Evolutionary conservation across 768 basidiomycete species (phyloP).

Genomic region (Boletus sp.): DNA sequence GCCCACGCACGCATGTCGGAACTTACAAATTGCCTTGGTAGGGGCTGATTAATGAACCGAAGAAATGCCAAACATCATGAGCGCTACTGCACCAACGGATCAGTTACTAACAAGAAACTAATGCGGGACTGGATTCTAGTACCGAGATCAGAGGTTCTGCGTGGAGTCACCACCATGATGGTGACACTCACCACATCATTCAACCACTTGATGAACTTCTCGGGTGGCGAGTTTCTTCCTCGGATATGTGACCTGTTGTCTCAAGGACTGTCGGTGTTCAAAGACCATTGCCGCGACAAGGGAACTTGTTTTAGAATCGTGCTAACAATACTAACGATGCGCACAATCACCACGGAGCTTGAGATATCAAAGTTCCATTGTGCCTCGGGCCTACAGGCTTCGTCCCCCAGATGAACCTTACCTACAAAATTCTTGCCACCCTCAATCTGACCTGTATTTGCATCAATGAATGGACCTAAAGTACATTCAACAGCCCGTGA

Average conservation of each 20-base stretch:
- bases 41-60: background rate
- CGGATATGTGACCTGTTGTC: background rate
- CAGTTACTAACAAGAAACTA: background rate
- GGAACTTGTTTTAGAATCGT: too few species aligned
- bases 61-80: background rate
- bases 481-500: background rate
- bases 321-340: background rate
- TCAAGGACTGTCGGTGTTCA: background rate
- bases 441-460: slow-evolving; percentile 4
- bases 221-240: background rate
- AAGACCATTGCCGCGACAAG: background rate
- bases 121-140: background rate
- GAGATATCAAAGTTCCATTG: background rate
- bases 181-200: background rate
- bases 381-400: background rate
- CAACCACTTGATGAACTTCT: background rate
- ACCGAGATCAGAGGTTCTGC: background rate
- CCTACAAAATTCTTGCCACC: background rate
- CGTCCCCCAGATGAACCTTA: background rate
- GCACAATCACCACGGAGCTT: background rate
- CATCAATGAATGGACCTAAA: background rate
- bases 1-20: background rate
- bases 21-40: background rate
- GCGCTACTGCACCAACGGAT: background rate
- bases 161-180: background rate